Conservation (phyloP, 352 stramenopile genomes). For the Phytopythium montanum region DNA sequence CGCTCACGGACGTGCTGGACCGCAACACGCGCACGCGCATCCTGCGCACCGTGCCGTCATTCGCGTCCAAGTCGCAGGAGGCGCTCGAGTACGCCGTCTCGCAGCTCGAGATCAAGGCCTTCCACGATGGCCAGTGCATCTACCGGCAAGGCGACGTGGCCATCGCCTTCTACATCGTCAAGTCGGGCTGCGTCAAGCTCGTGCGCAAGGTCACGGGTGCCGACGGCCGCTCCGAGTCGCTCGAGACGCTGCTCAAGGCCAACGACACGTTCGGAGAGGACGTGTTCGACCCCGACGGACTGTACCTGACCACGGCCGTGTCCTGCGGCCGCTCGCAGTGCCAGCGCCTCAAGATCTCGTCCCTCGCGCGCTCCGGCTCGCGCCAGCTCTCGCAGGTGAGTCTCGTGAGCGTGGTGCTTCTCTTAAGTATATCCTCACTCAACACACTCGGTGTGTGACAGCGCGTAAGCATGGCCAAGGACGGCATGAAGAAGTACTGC, state of each 20-base stretch:
- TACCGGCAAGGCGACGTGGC: constrained; percentile 48
- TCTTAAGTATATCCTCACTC: too few relatives aligned
- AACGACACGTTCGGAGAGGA: constrained; percentile 77
- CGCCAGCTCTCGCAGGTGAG: constrained; percentile 55
- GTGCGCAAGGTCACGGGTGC: constrained; percentile 34
- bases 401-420: too few relatives aligned
- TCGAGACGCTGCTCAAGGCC: constrained; percentile 58
- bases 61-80: constrained; percentile 55
- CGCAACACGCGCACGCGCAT: constrained; percentile 71
- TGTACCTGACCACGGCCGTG: constrained; percentile 51
- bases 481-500: constrained; percentile 43
- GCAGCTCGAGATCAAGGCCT: constrained; percentile 76
- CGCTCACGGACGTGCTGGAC: constrained; percentile 69
- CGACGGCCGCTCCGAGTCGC: constrained; percentile 20
- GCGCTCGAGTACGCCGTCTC: constrained; percentile 66
- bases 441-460: constrained; percentile 6
- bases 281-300: constrained; percentile 44
- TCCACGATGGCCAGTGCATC: constrained; percentile 64
- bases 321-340: constrained; percentile 64
- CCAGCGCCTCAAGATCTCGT: constrained; percentile 55
- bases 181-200: constrained; percentile 69
- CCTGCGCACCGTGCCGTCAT: constrained; percentile 47
- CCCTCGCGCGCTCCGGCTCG: constrained; percentile 43
- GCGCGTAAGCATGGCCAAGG: constrained; percentile 46
- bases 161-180: constrained; percentile 73